A percentile compares a stretch with the other conserved stretches of the same genome.
These are phyloP conservation scores for Cryptococcus sp. DNA, from an alignment of 1,284 basidiomycete species.

Conservation along the genomic window DNA sequence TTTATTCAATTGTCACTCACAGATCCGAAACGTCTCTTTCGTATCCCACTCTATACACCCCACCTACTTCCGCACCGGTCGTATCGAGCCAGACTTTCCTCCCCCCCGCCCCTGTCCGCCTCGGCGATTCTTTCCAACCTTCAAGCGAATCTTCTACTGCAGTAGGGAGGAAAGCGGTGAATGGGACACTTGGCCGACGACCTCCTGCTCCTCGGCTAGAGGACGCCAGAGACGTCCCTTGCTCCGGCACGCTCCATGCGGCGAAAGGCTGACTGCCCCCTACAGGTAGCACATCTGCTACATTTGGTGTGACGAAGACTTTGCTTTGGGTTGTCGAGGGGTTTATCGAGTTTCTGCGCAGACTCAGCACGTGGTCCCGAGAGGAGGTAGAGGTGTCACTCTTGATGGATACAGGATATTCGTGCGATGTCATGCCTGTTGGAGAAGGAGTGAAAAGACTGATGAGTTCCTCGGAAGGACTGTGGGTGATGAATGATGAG, in stretches of 20 bases:
- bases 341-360: slow-evolving; percentile 9
- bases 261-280: slow-evolving; percentile 24
- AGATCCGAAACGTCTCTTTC: slow-evolving; percentile 49
- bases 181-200: neutral
- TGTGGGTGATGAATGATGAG: neutral
- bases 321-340: slow-evolving; percentile 9
- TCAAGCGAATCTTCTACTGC: slow-evolving; percentile 1
- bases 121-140: slow-evolving; percentile 26
- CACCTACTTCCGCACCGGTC: slow-evolving; percentile 18
- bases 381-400: slow-evolving; percentile 13
- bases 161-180: no score
- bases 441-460: slow-evolving; percentile 21
- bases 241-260: slow-evolving; percentile 23
- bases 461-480: slow-evolving; percentile 14
- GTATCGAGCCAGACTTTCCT: slow-evolving; percentile 26
- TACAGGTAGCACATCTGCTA: slow-evolving; percentile 34
- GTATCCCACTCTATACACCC: slow-evolving; percentile 47
- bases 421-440: slow-evolving; percentile 1
- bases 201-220: neutral
- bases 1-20: slow-evolving; percentile 19
- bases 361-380: slow-evolving; percentile 25
- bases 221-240: neutral
- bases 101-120: slow-evolving; percentile 15
- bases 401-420: slow-evolving; percentile 13
- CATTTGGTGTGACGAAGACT: slow-evolving; percentile 21